These are phyloP conservation scores for Huiozyma naganishii DNA, from an alignment of 805 yeast species.

Conservation along the genomic window DNA sequence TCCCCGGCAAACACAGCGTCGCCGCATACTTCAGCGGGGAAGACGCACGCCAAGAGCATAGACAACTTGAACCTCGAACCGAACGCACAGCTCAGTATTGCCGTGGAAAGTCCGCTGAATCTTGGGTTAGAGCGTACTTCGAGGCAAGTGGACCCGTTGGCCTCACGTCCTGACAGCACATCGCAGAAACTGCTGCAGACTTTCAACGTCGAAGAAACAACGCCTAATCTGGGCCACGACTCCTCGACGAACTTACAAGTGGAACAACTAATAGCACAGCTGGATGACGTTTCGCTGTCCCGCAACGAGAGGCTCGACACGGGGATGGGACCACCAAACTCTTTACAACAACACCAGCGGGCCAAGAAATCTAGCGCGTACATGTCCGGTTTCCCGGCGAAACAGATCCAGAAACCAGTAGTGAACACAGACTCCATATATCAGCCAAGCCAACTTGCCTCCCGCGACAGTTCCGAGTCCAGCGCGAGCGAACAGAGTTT, in stretches of 20 bases:
- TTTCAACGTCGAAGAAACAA: conserved; percentile 1
- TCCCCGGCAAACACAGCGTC: too few species aligned
- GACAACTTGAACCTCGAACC: conserved; percentile 4
- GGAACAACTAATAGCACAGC: conserved; percentile 23
- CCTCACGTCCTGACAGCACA: not conserved
- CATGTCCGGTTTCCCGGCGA: conserved; percentile 19
- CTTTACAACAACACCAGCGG: not conserved
- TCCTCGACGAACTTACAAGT: conserved; percentile 18
- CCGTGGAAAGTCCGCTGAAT: not conserved
- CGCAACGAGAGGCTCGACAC: conserved; percentile 13
- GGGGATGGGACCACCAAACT: not conserved
- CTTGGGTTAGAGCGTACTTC: not conserved
- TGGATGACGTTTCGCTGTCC: conserved; percentile 20
- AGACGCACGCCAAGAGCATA: not conserved
- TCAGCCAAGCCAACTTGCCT: not conserved
- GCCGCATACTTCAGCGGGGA: not conserved
- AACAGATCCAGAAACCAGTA: conserved; percentile 1
- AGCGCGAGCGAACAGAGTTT: not conserved
- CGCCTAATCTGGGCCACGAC: too few species aligned
- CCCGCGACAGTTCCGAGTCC: not conserved
- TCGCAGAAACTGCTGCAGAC: not conserved
- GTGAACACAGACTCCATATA: conserved; percentile 2
- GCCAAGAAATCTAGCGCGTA: conserved; percentile 28
- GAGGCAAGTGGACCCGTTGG: not conserved
- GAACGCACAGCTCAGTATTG: not conserved